Evolutionary conservation across 768 basidiomycete genomes (phyloP).

Genomic region (Suillus subaureus): DNA sequence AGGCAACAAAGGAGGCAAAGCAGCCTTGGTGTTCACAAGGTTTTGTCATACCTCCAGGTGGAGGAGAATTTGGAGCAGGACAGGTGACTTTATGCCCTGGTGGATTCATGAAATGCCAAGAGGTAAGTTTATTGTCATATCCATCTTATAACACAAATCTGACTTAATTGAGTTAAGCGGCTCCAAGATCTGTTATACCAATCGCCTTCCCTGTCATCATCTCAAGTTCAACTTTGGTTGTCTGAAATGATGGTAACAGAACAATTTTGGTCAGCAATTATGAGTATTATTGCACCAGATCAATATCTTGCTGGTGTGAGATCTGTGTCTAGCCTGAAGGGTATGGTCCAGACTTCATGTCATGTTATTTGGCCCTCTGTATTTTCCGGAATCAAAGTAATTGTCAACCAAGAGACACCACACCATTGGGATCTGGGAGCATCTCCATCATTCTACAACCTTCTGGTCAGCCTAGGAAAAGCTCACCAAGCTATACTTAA

Average conservation of each 20-base stretch:
- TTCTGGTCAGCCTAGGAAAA: constrained; percentile 9
- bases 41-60: neutral
- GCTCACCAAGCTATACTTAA: neutral
- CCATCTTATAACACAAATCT: too few relatives aligned
- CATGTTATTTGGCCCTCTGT: neutral
- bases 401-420: constrained; percentile 7
- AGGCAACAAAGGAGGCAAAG: neutral
- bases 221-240: too few relatives aligned
- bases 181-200: neutral
- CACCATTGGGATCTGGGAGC: neutral
- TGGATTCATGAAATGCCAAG: neutral
- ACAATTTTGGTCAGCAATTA: neutral
- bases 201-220: too few relatives aligned
- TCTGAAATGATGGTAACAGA: neutral
- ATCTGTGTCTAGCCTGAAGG: neutral
- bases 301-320: neutral
- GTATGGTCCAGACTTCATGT: neutral
- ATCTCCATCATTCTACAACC: neutral
- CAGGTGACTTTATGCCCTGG: neutral
- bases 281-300: neutral
- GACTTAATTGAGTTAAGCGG: neutral
- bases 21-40: neutral
- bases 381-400: constrained; percentile 5
- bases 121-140: too few relatives aligned
- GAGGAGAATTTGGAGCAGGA: neutral